Base-by-base conservation (phyloP, 2,329 filamentous ascomycete species). In the Alternaria brassicicola region DNA sequence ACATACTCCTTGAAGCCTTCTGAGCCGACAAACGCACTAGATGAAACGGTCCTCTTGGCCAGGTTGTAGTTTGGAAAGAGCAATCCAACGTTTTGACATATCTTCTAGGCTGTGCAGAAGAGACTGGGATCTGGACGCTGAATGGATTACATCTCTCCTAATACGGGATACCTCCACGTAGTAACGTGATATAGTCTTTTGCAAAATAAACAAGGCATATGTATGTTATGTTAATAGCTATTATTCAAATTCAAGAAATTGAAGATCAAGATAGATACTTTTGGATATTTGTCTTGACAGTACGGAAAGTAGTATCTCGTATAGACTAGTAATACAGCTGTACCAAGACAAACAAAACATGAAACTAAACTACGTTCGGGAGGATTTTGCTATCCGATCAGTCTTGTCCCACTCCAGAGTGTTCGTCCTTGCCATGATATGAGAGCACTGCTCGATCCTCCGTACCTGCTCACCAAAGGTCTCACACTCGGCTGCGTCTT, bases 1-100 rank as follows among this genome's bases (percentile, higher is more conserved):
- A 68, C 64, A 66, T 68, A 42, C 65, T 68, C 10, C n/a, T 19
- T 36, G n/a, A 5, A 36, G 4, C n/a, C 35, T 10, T 7, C 35
- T 17, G 2, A 36, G 35, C 35, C 35, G 35, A 36, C 35, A n/a
- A 10, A 4, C n/a, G 7, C 19, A 36, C 35, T 36, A n/a, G 35
- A 6, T 36, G 35, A 36, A 36, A 6, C 17, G n/a, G 35, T 36
- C n/a, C 6, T 36, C 35, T 8, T 36, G 2, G n/a, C 35, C n/a
- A 19, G n/a, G 35, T 19, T 5, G 4, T 5, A 3, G n/a, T 10
- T 15, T n/a, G 2, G 35, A 36, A 36, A 19, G n/a, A n/a, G 35
- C 35, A 10, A 36, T 36, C 35, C 35, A 36, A 17, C 35, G 35
- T 15, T 9, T 36, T 17, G 35, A 36, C 35, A 19, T 19, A 1